Conservation (phyloP, 148 eudicot species). For the Arbutus unedo region DNA sequence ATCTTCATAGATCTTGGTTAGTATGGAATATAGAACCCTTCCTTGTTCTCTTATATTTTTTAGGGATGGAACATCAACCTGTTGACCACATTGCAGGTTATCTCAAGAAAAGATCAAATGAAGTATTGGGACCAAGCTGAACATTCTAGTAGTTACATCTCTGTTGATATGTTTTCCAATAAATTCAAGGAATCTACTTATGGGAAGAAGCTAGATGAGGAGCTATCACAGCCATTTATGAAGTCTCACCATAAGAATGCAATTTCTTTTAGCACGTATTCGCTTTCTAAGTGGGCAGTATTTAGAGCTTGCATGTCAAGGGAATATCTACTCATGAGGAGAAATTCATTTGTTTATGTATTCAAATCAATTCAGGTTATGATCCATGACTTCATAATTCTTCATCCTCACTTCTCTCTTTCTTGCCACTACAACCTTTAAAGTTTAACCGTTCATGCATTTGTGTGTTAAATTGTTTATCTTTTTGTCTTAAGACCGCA, state of each 20-base stretch:
- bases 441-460: not conserved
- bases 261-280: constrained; percentile 38
- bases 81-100: constrained; percentile 40
- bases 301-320: constrained; percentile 73
- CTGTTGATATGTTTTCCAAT: constrained; percentile 44
- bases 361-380: constrained; percentile 68
- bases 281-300: constrained; percentile 59
- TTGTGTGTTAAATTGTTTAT: not conserved
- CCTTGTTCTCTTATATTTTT: not conserved
- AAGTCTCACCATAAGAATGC: constrained; percentile 43
- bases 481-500: not conserved
- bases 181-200: constrained; percentile 43
- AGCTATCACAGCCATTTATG: constrained; percentile 40
- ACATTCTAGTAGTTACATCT: constrained; percentile 38
- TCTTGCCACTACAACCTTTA: not conserved
- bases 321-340: constrained; percentile 68
- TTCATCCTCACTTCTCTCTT: not conserved
- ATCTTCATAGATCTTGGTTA: not conserved
- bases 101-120: constrained; percentile 76
- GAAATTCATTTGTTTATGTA: constrained; percentile 63
- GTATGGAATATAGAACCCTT: not conserved
- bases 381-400: not conserved
- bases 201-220: constrained; percentile 43
- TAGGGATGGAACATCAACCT: not conserved
- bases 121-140: constrained; percentile 50